A percentile compares a stretch with the other conserved stretches of the same genome.
Evolutionary conservation across 129 eudicot species (phyloP).

Genomic region (Scalesia atractyloides): DNA sequence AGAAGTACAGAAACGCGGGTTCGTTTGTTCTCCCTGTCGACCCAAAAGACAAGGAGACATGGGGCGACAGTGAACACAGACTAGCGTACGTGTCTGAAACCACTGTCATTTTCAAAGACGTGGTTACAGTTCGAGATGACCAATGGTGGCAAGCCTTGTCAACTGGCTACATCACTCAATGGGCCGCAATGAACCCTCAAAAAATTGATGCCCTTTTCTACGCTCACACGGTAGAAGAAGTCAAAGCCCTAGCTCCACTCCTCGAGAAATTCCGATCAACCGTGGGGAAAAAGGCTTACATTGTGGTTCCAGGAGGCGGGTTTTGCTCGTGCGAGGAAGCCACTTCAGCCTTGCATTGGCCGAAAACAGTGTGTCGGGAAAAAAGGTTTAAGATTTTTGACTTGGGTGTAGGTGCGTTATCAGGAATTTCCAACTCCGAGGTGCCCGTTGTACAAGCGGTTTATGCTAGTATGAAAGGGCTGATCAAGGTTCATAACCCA

Average conservation of each 20-base stretch:
- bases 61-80: conserved; percentile 98
- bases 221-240: conserved; percentile 81
- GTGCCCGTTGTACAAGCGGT: conserved; percentile 83
- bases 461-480: conserved; percentile 87
- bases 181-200: conserved; percentile 98
- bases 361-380: conserved; percentile 72
- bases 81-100: conserved; percentile 97
- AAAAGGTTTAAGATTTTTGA: conserved; percentile 91
- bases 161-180: conserved; percentile 89
- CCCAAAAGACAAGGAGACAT: conserved; percentile 89
- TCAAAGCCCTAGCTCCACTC: conserved; percentile 82
- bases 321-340: conserved; percentile 93
- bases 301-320: conserved; percentile 80
- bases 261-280: conserved; percentile 84
- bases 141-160: conserved; percentile 99
- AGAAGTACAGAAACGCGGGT: conserved; percentile 89
- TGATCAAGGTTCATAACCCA: conserved; percentile 83
- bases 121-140: conserved; percentile 88
- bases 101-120: conserved; percentile 91
- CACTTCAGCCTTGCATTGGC: conserved; percentile 75
- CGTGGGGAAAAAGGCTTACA: conserved; percentile 85
- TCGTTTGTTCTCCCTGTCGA: conserved; percentile 90
- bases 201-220: conserved; percentile 92
- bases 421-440: conserved; percentile 72
- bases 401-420: conserved; percentile 68